phyloP scores from a whole-genome alignment of 441 rosid species.

The Adansonia rubrostipa region DNA sequence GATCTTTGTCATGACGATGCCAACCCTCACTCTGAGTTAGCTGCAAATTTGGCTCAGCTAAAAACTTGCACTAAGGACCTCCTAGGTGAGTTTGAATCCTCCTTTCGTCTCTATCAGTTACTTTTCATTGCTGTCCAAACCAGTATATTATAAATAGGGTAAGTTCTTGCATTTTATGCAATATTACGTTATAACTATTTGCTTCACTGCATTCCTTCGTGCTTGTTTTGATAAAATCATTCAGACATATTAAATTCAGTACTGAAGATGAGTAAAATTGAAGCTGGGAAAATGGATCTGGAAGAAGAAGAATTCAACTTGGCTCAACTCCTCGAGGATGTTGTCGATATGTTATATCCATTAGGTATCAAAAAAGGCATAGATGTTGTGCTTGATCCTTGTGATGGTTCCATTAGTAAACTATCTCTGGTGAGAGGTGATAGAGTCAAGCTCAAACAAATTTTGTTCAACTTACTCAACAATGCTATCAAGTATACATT shows the following conservation, averaged over 20 bases:
- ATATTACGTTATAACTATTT: background rate
- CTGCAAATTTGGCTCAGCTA: conserved; percentile 42
- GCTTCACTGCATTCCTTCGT: background rate
- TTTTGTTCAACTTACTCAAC: conserved; percentile 52
- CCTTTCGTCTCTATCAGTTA: background rate
- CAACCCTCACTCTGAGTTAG: conserved; percentile 38
- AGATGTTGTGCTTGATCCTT: conserved; percentile 56
- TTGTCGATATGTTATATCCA: conserved; percentile 50
- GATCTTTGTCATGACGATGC: conserved; percentile 41
- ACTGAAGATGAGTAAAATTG: conserved; percentile 56
- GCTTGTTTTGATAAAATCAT: conserved; percentile 15
- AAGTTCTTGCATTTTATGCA: background rate
- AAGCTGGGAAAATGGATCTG: conserved; percentile 56
- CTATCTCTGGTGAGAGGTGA: conserved; percentile 48
- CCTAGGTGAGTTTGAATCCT: conserved; percentile 37
- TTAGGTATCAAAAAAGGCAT: conserved; percentile 49
- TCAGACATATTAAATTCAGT: conserved; percentile 57
- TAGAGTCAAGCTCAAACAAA: conserved; percentile 50
- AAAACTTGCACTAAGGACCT: conserved; percentile 47
- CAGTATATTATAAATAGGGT: no score
- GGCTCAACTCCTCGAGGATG: conserved; percentile 57
- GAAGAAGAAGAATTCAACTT: conserved; percentile 57
- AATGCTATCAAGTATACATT: conserved; percentile 63
- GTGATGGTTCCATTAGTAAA: conserved; percentile 50
- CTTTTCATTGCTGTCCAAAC: background rate